Percentiles rank a stretch among this genome's conserved stretches.
phyloP scores from a whole-genome alignment of 208 protist genomes.

The Naegleria lovaniensis region DNA sequence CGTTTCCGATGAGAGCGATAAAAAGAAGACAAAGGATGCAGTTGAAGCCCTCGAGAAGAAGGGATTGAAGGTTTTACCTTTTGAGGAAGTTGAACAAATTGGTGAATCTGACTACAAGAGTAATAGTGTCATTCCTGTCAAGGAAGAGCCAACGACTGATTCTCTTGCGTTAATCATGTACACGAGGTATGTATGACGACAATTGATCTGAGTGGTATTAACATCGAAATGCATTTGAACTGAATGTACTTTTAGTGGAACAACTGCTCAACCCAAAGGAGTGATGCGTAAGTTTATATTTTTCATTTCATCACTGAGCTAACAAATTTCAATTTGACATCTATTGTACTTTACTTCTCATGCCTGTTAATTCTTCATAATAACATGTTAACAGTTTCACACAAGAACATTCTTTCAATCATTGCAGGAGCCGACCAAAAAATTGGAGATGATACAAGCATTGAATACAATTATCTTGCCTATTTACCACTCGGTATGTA shows the following conservation, averaged over 20 bases:
- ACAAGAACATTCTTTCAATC: background rate
- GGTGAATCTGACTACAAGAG: background rate
- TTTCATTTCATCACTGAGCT: no score
- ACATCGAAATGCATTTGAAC: no score
- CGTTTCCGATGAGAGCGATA: background rate
- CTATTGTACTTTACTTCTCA: no score
- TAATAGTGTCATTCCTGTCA: background rate
- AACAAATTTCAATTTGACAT: no score
- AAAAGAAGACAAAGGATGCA: background rate
- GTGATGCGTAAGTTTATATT: background rate
- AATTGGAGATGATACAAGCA: background rate
- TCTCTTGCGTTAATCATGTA: slow-evolving; percentile 12
- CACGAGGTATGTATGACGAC: background rate
- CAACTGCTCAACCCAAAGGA: slow-evolving; percentile 13
- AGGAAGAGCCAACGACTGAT: background rate
- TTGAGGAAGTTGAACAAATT: slow-evolving; percentile 17
- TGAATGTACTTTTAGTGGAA: background rate
- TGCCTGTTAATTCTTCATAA: no score
- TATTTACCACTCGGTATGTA: background rate
- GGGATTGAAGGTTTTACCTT: background rate
- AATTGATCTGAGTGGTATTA: no score
- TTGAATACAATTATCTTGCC: background rate
- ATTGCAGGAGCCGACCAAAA: background rate
- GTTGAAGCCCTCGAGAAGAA: background rate
- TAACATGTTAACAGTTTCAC: background rate